Percentiles rank a stretch among this genome's conserved stretches.
phyloP scores from a whole-genome alignment of 1,284 basidiomycete genomes.

The Sphagnurus paluster region DNA sequence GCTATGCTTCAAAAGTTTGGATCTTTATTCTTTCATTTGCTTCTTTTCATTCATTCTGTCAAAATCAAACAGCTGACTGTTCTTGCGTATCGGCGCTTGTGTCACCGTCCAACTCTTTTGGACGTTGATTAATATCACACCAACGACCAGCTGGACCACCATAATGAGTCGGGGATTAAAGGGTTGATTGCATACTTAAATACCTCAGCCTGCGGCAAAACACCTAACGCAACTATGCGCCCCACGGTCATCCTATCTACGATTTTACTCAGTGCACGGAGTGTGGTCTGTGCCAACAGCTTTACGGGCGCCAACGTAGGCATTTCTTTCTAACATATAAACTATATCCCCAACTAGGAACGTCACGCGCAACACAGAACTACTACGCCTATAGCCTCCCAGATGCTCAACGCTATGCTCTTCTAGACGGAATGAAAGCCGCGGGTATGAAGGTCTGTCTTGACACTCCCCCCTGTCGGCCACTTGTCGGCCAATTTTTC shows the following conservation, averaged over 20 bases:
- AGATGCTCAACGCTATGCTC: conserved; percentile 19
- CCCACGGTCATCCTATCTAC: neutral
- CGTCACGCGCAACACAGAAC: conserved; percentile 16
- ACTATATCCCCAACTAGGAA: neutral
- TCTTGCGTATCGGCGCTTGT: too few relatives aligned
- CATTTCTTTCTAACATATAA: neutral
- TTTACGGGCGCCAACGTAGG: conserved; percentile 20
- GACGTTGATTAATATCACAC: too few relatives aligned
- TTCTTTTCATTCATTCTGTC: too few relatives aligned
- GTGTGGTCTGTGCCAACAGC: conserved; percentile 18
- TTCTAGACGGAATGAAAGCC: conserved; percentile 24
- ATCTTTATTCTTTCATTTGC: too few relatives aligned
- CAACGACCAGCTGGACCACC: too few relatives aligned
- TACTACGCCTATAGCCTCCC: conserved; percentile 24
- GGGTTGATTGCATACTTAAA: too few relatives aligned
- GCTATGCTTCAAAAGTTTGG: too few relatives aligned
- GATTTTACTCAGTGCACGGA: neutral
- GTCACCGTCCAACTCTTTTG: too few relatives aligned
- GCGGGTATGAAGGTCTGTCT: conserved; percentile 24
- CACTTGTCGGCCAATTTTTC: neutral
- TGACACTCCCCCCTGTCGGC: neutral
- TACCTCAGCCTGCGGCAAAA: too few relatives aligned
- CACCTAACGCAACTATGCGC: too few relatives aligned
- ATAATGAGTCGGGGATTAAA: too few relatives aligned
- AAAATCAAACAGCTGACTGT: too few relatives aligned